phyloP scores from a whole-genome alignment of 2,329 filamentous ascomycete species.

The Dryadomyces sulphureus region DNA sequence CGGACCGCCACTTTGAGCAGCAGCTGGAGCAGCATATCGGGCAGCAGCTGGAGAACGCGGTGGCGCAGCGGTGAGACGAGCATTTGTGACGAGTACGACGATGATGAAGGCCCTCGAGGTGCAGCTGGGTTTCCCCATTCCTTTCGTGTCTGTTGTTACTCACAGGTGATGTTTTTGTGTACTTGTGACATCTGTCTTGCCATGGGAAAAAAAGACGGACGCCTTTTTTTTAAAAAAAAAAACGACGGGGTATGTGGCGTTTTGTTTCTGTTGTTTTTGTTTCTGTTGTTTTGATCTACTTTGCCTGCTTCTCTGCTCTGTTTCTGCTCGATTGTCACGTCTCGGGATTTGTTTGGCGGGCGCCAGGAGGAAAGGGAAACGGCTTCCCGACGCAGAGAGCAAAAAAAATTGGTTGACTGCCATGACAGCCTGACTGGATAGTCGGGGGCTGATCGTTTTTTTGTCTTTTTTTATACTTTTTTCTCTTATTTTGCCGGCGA shows the following conservation, averaged over 20 bases:
- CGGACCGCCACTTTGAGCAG: conserved; percentile 5
- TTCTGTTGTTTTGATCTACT: background rate
- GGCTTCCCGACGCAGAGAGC: background rate
- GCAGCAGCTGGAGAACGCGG: conserved; percentile 4
- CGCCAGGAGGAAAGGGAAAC: background rate
- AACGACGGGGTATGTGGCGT: background rate
- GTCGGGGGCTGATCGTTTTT: background rate
- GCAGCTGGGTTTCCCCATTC: no score
- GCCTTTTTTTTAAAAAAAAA: no score
- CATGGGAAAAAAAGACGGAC: no score
- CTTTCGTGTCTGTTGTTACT: conserved; percentile 1
- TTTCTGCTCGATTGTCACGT: background rate
- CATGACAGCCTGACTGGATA: background rate
- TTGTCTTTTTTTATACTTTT: background rate
- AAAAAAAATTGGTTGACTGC: background rate
- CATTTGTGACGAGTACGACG: no score
- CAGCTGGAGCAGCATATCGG: conserved; percentile 8
- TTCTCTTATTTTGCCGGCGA: background rate
- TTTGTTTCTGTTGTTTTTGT: background rate
- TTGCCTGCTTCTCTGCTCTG: background rate
- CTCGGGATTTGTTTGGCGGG: background rate
- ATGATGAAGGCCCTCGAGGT: no score
- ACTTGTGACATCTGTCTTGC: background rate
- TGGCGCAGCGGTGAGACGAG: background rate
- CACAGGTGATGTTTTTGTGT: background rate